phyloP scores from a whole-genome alignment of 2,329 filamentous ascomycete species.

The Aspergillus sp. region DNA sequence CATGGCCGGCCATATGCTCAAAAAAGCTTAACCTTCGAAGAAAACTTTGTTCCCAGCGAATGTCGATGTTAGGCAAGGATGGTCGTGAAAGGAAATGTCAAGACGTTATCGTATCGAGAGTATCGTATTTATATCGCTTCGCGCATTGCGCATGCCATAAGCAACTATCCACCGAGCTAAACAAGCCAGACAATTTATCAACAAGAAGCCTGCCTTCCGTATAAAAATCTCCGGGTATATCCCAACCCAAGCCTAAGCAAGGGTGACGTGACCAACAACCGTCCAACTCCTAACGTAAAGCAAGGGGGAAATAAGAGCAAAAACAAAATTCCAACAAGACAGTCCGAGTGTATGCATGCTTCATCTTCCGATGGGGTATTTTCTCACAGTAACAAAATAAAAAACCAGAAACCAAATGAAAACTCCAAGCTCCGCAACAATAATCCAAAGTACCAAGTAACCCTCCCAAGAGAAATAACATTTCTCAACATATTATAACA shows the following conservation, averaged over 20 bases:
- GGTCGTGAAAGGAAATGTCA: not conserved
- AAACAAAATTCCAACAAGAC: not conserved
- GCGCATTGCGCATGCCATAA: not conserved
- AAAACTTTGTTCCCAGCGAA: no score
- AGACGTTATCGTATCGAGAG: not conserved
- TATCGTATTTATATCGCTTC: not conserved
- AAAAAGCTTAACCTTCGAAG: not conserved
- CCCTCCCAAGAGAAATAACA: not conserved
- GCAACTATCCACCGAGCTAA: not conserved
- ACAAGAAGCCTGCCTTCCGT: not conserved
- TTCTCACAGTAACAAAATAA: constrained; percentile 3
- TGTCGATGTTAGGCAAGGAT: no score
- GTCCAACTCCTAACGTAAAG: constrained; percentile 9
- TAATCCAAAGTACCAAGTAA: not conserved
- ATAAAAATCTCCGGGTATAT: constrained; percentile 1
- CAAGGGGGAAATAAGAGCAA: not conserved
- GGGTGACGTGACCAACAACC: not conserved
- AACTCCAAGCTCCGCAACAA: constrained; percentile 6
- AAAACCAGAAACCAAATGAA: not conserved
- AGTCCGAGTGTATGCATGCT: constrained; percentile 10
- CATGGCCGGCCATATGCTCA: not conserved
- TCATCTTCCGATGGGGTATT: constrained; percentile 14
- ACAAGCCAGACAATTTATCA: constrained; percentile 1
- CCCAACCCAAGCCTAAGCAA: not conserved
- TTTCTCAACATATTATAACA: constrained; percentile 6